A percentile compares a stretch with the other conserved stretches of the same genome.
These are phyloP conservation scores for Triticum monococcum DNA, from an alignment of 176 grass and related monocot genomes.

Conservation along the genomic window DNA sequence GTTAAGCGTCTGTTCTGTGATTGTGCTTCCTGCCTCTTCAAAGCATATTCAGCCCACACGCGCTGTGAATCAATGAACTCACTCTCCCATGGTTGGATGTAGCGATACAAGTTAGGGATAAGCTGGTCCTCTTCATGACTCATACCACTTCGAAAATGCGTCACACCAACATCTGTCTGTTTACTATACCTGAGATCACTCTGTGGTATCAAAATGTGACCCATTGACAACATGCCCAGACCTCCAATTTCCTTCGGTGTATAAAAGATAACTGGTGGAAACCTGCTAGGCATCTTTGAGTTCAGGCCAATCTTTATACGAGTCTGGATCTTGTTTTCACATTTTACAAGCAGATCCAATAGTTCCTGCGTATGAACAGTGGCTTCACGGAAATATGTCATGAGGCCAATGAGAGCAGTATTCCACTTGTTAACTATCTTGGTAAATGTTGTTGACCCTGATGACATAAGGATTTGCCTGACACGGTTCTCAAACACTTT, in stretches of 20 bases:
- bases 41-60: slow-evolving; percentile 95
- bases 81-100: slow-evolving; percentile 96
- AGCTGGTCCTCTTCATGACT: slow-evolving; percentile 97
- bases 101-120: slow-evolving; percentile 93
- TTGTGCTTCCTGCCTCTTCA: slow-evolving; percentile 97
- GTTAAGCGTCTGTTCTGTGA: slow-evolving; percentile 87
- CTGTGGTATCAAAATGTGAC: slow-evolving; percentile 94
- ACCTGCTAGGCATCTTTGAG: slow-evolving; percentile 95
- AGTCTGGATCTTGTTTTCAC: slow-evolving; percentile 98
- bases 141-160: slow-evolving; percentile 96
- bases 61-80: slow-evolving; percentile 98
- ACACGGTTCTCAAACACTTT: slow-evolving; percentile 98
- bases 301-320: slow-evolving; percentile 95
- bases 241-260: slow-evolving; percentile 97
- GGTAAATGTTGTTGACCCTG: slow-evolving; percentile 92
- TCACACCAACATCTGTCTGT: slow-evolving; percentile 93
- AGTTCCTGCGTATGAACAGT: slow-evolving; percentile 96
- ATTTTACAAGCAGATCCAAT: slow-evolving; percentile 92
- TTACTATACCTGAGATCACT: slow-evolving; percentile 90
- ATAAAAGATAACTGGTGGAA: slow-evolving; percentile 96
- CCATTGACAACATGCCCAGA: slow-evolving; percentile 92
- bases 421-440: slow-evolving; percentile 99
- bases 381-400: slow-evolving; percentile 97
- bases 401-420: slow-evolving; percentile 90
- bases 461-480: slow-evolving; percentile 96